Percentiles rank a stretch among this genome's conserved stretches.
Evolutionary conservation across 2,329 filamentous ascomycete genomes (phyloP).

Genomic region (Fusarium anguioides): DNA sequence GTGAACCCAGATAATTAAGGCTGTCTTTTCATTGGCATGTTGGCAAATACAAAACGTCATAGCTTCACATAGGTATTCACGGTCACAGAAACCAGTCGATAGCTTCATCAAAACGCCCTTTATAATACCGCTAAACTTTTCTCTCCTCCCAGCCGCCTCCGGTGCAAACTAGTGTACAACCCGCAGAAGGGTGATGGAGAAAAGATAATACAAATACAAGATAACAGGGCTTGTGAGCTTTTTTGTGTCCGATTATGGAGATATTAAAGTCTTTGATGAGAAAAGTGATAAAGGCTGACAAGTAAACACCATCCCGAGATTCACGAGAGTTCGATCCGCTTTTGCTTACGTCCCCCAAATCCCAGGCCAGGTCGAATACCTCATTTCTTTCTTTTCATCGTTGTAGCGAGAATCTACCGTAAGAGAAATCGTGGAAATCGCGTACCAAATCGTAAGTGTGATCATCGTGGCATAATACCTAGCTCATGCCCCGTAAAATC

Average conservation of each 20-base stretch:
- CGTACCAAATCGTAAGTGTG: constrained; percentile 55
- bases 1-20: background rate
- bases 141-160: constrained; percentile 47
- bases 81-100: constrained; percentile 11
- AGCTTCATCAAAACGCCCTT: constrained; percentile 47
- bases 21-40: background rate
- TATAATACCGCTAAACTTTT: constrained; percentile 51
- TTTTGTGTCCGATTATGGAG: constrained; percentile 46
- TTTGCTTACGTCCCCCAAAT: constrained; percentile 42
- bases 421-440: constrained; percentile 55
- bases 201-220: constrained; percentile 52
- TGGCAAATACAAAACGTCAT: background rate
- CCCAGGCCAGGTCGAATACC: constrained; percentile 44
- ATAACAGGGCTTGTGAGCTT: constrained; percentile 44
- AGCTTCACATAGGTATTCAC: background rate
- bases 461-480: constrained; percentile 45
- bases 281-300: constrained; percentile 45
- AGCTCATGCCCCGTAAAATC: constrained; percentile 44
- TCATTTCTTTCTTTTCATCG: constrained; percentile 44
- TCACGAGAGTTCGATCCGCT: constrained; percentile 45
- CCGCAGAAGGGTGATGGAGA: constrained; percentile 50
- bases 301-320: constrained; percentile 44
- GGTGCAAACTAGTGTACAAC: constrained; percentile 53
- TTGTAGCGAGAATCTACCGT: constrained; percentile 51
- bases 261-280: constrained; percentile 48